Conservation (phyloP, 2,329 filamentous ascomycete species). For the Aureobasidium sp. region DNA sequence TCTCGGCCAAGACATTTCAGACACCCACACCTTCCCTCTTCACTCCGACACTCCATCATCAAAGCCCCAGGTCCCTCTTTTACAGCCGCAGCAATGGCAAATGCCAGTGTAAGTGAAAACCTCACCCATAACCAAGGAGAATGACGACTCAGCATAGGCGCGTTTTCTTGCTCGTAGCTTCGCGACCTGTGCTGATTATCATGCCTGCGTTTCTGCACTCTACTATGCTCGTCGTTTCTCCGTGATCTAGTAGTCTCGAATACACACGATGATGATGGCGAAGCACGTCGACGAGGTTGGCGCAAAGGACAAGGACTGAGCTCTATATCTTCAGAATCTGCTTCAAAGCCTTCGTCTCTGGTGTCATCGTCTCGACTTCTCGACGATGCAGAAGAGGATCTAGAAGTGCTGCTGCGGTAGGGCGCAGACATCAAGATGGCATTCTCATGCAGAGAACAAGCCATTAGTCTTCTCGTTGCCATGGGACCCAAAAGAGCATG, state of each 20-base stretch:
- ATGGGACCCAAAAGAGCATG: slow-evolving; percentile 28
- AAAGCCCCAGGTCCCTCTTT: slow-evolving; percentile 39
- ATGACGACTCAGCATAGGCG: slow-evolving; percentile 19
- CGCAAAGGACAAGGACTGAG: background rate
- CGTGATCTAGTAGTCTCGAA: background rate
- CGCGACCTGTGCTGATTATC: background rate
- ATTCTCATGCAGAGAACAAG: slow-evolving; percentile 14
- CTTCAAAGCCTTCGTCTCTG: background rate
- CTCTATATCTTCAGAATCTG: background rate
- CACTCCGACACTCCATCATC: background rate
- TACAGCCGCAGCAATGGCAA: slow-evolving; percentile 43
- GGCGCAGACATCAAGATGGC: background rate
- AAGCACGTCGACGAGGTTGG: background rate
- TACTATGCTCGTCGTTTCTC: background rate
- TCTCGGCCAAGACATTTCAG: background rate
- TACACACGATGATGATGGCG: background rate
- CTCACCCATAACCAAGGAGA: slow-evolving; percentile 40
- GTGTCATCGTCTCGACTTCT: background rate
- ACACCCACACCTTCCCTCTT: background rate
- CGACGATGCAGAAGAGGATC: background rate
- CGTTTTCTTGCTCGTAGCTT: background rate
- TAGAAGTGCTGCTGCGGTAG: background rate
- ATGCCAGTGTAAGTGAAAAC: slow-evolving; percentile 41
- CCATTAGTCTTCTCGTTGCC: slow-evolving; percentile 28
- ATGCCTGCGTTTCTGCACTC: background rate